Conservation (phyloP, 768 basidiomycete genomes). For the Kwoniella bestiolae region DNA sequence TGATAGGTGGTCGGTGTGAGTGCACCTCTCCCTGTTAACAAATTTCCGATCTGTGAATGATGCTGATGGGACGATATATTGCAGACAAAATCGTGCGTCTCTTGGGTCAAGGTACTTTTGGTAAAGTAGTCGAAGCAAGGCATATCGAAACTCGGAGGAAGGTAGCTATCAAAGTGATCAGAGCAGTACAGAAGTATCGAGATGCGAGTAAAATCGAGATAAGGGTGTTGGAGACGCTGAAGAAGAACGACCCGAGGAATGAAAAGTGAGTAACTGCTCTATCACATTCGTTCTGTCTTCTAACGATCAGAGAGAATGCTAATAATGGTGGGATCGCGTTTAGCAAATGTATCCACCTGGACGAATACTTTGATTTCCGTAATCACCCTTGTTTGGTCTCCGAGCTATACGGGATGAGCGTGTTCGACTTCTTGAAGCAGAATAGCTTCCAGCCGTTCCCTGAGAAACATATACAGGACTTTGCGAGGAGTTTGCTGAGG, state of each 20-base stretch:
- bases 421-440: slow-evolving; percentile 98
- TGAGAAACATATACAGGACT: slow-evolving; percentile 92
- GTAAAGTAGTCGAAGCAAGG: slow-evolving; percentile 94
- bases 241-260: slow-evolving; percentile 84
- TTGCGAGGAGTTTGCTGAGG: slow-evolving; percentile 85
- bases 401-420: slow-evolving; percentile 92
- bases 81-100: slow-evolving; percentile 88
- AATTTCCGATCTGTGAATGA: too few species aligned
- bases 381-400: slow-evolving; percentile 98
- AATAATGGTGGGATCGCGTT: slow-evolving; percentile 1
- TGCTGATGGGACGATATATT: not conserved
- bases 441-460: slow-evolving; percentile 97
- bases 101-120: slow-evolving; percentile 96
- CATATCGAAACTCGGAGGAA: slow-evolving; percentile 72
- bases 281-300: slow-evolving; percentile 19
- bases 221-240: slow-evolving; percentile 87
- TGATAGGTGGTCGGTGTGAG: slow-evolving; percentile 80
- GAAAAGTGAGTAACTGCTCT: slow-evolving; percentile 71
- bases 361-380: slow-evolving; percentile 92
- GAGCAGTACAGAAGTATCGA: slow-evolving; percentile 96
- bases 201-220: slow-evolving; percentile 99
- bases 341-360: slow-evolving; percentile 96
- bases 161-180: slow-evolving; percentile 98
- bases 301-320: slow-evolving; percentile 26
- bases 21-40: too few species aligned